phyloP scores from a whole-genome alignment of 371 early-diverging fungal genomes.

The Mucor irregularis region DNA sequence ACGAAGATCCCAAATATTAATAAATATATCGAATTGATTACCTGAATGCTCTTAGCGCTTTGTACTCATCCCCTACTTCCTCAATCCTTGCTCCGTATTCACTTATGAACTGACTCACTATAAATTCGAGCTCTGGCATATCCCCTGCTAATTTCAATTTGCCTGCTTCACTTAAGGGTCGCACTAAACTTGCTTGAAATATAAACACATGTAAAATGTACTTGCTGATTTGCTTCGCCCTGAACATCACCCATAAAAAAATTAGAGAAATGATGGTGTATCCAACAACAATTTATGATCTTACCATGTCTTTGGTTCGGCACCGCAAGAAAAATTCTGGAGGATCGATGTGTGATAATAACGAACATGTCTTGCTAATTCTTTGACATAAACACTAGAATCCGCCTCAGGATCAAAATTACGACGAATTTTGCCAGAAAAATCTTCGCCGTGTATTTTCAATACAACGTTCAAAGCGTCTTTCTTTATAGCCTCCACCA shows the following conservation, averaged over 20 bases:
- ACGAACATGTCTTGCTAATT: constrained; percentile 54
- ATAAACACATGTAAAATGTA: constrained; percentile 58
- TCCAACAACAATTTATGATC: background rate
- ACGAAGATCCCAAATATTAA: background rate
- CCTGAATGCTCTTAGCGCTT: constrained; percentile 60
- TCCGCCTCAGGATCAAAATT: constrained; percentile 23
- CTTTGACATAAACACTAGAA: constrained; percentile 53
- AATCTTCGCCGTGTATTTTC: constrained; percentile 68
- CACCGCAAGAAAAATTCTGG: constrained; percentile 59
- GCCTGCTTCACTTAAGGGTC: constrained; percentile 61
- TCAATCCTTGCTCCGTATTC: constrained; percentile 57
- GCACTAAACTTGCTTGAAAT: constrained; percentile 62
- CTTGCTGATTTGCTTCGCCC: constrained; percentile 52
- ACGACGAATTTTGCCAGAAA: constrained; percentile 35
- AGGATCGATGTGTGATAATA: constrained; percentile 61
- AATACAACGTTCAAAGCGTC: constrained; percentile 55
- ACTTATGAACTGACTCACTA: constrained; percentile 53
- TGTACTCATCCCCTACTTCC: constrained; percentile 56
- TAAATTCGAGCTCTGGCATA: constrained; percentile 74
- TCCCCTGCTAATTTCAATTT: constrained; percentile 67
- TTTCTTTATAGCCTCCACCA: constrained; percentile 48
- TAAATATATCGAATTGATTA: constrained; percentile 6
- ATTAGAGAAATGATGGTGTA: background rate
- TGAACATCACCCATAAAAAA: too few species aligned
- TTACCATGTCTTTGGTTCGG: constrained; percentile 62